Evolutionary conservation across 2,329 filamentous ascomycete genomes (phyloP), one percentile per base, ranked within the genome.

Genomic region (Microdochium nivale): DNA sequence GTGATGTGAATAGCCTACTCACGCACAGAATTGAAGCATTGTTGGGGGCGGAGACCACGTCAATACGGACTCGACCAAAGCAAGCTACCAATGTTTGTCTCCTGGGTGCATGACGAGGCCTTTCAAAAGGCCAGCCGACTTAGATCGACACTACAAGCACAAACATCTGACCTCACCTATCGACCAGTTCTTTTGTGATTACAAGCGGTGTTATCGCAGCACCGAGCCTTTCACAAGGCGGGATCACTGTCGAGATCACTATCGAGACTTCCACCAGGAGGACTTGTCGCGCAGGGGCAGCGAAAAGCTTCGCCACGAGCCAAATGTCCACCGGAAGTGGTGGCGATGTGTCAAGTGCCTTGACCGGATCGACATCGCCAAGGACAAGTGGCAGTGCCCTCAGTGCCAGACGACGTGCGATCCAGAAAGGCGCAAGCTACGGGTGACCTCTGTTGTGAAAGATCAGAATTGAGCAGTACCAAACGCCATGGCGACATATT

Each of bases 201-300:
- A 80, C 58, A 62, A 65, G 19, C 67, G 62, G 49, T 81, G 79
- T 60, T 54, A 62, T 24, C 73, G 79, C 8, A 65, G 64, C 25
- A 60, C 61, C 5, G 64, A 70, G 2, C 73, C 77, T 2, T 81
- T 82, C 58, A 68, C 70, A 56, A 72, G 79, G 32, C 71, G 74
- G 30, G 79, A 83, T 55, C 79, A 82, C 64, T 79, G 73, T 60
- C 71, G 79, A 35, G 78, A 80, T 52, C 79, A 83, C 60, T 70
- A 79, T 35, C 72, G 79, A 30, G 72, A 77, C 47, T 78, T 69
- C 55, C 79, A 83, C 67, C 68, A 69, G 51, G 79, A 83, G 59
- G 77, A 80, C 52, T 48, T 63, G 24, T 25, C 54, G 27, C 61
- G 63, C 47, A 55, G 57, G 21, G 49, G 53, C 50, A 55, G 55